Conservation (phyloP, 495 filamentous ascomycete genomes). For the Recurvomyces mirabilis region DNA sequence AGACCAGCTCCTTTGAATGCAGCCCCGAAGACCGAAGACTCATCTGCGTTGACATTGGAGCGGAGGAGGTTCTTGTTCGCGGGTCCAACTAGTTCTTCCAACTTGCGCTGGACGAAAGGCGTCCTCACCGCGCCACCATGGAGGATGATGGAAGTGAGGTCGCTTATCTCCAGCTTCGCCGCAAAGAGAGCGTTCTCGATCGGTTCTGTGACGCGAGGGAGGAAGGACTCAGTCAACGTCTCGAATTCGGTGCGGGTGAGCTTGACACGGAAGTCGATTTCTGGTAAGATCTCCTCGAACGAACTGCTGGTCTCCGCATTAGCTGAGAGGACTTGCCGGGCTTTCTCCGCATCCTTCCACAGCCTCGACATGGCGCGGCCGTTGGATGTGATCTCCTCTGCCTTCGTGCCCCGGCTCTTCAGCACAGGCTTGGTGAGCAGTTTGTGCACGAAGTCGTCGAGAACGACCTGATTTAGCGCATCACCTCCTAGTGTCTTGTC, state of each 20-base stretch:
- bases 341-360: slow-evolving; percentile 78
- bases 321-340: slow-evolving; percentile 84
- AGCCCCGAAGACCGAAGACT: slow-evolving; percentile 92
- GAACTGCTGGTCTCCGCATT: slow-evolving; percentile 70
- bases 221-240: slow-evolving; percentile 57
- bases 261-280: slow-evolving; percentile 89
- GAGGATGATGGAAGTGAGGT: slow-evolving; percentile 84
- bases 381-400: slow-evolving; percentile 52
- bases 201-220: slow-evolving; percentile 54
- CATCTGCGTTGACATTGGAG: slow-evolving; percentile 92
- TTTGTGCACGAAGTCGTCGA: slow-evolving; percentile 74
- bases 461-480: slow-evolving; percentile 71
- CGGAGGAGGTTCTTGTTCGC: slow-evolving; percentile 74
- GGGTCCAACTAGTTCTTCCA: slow-evolving; percentile 63
- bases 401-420: slow-evolving; percentile 52
- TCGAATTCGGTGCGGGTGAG: slow-evolving; percentile 74
- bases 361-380: slow-evolving; percentile 79
- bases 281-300: slow-evolving; percentile 82
- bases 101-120: slow-evolving; percentile 82
- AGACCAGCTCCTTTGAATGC: slow-evolving; percentile 87
- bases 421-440: slow-evolving; percentile 61
- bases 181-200: slow-evolving; percentile 62
- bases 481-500: slow-evolving; percentile 86
- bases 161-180: slow-evolving; percentile 59
- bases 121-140: slow-evolving; percentile 85